Base-by-base conservation (phyloP, 805 yeast species). In the Metschnikowia lunata region DNA sequence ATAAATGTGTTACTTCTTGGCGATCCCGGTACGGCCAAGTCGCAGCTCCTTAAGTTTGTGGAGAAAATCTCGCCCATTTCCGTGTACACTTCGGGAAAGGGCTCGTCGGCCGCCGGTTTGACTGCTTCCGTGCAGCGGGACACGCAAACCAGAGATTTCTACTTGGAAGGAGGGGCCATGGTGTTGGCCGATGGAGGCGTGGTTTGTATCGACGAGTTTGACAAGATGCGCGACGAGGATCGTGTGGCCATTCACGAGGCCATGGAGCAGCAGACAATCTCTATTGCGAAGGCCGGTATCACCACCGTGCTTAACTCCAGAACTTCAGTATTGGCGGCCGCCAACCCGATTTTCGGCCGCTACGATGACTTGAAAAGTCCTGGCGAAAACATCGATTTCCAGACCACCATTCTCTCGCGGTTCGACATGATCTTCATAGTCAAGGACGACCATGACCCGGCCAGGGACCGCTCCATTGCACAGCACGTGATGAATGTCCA, bases 151-250 rank as follows among this genome's bases (percentile, higher is more conserved):
- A 73, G 96, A 51, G 99, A 93, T 56, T 93, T 91, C 63, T 91
- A 87, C 63, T 72, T 93, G 42, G 99, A 93, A 76, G 99, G 99
- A 48, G 99, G 99, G 67, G 99, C 99, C 8, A 90, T 93, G 97
- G 99, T 93, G n/a, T 72, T 93, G 40, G 99, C 99, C 0, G 99
- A 93, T 69, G 98, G 98, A 33, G 99, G 99, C 53, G 97, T 93
- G 40, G 97, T 91, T 38, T 93, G 98, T 76, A 93, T 93, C 60
- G 99, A 93, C 72, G 99, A 93, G 75, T 93, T 93, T 61, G 99
- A 93, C 66, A 93, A 93, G 73, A 93, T 93, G 99, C 78, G 98
- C 63, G 99, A 93, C 60, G 98, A 93, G 63, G 99, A 93, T 66
- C 78, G 99, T 61, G 98, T 93, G 32, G 98, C 99, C 0, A 93